phyloP scores from a whole-genome alignment of 768 basidiomycete genomes.

The Tephrocybe sp. region DNA sequence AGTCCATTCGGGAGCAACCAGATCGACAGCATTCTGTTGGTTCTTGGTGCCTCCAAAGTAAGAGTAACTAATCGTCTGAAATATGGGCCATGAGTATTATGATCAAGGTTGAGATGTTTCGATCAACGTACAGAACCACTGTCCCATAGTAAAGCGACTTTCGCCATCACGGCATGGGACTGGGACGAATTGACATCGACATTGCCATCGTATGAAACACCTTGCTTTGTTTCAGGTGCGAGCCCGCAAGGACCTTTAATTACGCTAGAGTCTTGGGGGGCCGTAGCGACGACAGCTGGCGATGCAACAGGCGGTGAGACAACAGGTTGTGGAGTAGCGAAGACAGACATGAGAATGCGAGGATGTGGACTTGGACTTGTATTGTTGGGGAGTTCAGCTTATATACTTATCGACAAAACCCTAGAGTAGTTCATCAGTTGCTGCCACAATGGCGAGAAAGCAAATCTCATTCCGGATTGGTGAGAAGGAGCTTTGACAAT shows the following conservation, averaged over 20 bases:
- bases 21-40: constrained; percentile 17
- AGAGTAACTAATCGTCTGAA: constrained; percentile 5
- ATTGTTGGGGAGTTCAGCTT: too few species aligned
- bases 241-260: background rate
- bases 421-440: background rate
- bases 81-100: too few species aligned
- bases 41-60: constrained; percentile 17
- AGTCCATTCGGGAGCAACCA: constrained; percentile 13
- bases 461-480: background rate
- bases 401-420: too few species aligned
- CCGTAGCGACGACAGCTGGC: too few species aligned
- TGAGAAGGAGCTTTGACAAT: background rate
- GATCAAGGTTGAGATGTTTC: background rate
- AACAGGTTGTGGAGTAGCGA: too few species aligned
- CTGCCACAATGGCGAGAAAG: background rate
- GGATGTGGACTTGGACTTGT: too few species aligned
- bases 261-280: too few species aligned
- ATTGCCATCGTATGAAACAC: background rate
- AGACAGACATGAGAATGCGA: too few species aligned
- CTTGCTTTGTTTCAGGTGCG: background rate
- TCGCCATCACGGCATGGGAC: background rate
- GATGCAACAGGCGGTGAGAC: too few species aligned
- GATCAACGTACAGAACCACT: constrained; percentile 2
- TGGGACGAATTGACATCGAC: background rate
- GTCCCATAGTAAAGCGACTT: background rate